These are phyloP conservation scores for Metschnikowia drakensbergensis DNA, from an alignment of 805 yeast genomes.

Conservation along the genomic window DNA sequence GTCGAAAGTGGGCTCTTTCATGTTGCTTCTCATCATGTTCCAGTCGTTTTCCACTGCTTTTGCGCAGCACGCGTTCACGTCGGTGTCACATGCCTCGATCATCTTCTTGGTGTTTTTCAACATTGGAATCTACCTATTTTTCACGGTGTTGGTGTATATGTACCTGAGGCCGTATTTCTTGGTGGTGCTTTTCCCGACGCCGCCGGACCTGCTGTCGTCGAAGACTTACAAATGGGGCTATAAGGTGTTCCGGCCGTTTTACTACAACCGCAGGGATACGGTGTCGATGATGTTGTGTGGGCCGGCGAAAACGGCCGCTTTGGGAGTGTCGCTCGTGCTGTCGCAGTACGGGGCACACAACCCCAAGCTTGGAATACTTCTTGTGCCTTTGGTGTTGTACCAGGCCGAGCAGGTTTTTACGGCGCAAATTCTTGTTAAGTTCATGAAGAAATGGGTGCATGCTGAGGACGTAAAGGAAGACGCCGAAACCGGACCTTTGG, in stretches of 20 bases:
- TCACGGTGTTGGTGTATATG: conserved; percentile 59
- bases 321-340: conserved; percentile 80
- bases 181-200: conserved; percentile 35
- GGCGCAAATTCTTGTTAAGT: conserved; percentile 66
- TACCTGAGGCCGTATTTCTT: conserved; percentile 61
- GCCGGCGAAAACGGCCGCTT: conserved; percentile 90
- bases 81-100: conserved; percentile 63
- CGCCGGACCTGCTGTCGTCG: conserved; percentile 48
- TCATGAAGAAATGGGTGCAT: conserved; percentile 68
- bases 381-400: conserved; percentile 80
- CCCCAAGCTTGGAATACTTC: conserved; percentile 60
- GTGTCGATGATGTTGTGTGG: conserved; percentile 83
- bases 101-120: conserved; percentile 81
- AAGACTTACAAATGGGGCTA: conserved; percentile 44
- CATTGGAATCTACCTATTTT: conserved; percentile 71
- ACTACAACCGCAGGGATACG: conserved; percentile 66
- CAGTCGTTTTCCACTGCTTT: conserved; percentile 85
- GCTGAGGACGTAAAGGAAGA: conserved; percentile 24
- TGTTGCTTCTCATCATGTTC: conserved; percentile 74
- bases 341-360: conserved; percentile 70
- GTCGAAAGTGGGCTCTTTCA: conserved; percentile 72
- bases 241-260: conserved; percentile 55
- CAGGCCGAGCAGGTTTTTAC: conserved; percentile 84
- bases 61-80: conserved; percentile 71
- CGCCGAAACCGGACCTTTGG: conserved; percentile 16